A percentile compares a stretch with the other conserved stretches of the same genome.
Evolutionary conservation across 306 rosid genomes (phyloP).

Genomic region (Trifolium pratense): DNA sequence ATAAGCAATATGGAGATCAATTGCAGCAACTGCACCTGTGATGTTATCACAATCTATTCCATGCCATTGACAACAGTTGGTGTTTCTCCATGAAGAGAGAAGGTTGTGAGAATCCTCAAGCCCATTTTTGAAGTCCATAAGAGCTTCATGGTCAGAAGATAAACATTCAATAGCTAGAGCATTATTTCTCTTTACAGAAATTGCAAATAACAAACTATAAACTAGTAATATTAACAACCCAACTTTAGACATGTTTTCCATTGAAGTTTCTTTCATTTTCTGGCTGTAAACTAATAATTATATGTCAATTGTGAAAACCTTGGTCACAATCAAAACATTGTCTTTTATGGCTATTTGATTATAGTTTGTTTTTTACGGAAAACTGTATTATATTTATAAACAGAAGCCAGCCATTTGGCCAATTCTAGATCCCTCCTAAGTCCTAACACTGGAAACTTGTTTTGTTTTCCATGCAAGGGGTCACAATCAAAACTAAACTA

Average conservation of each 20-base stretch:
- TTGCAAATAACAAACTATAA: neutral
- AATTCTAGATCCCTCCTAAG: too few species aligned
- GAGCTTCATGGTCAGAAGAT: conserved; percentile 44
- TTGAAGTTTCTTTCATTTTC: conserved; percentile 18
- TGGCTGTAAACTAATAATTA: neutral
- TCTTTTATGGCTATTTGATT: too few species aligned
- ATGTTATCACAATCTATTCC: conserved; percentile 47
- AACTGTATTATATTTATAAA: too few species aligned
- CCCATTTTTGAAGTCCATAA: conserved; percentile 52
- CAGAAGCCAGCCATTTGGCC: too few species aligned
- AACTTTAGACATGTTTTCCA: conserved; percentile 30
- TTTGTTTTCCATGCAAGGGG: too few species aligned
- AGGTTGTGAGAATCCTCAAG: conserved; percentile 44
- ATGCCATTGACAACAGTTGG: conserved; percentile 52
- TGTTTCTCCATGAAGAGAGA: conserved; percentile 50
- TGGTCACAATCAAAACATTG: too few species aligned
- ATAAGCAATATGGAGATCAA: conserved; percentile 50
- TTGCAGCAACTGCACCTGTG: conserved; percentile 47
- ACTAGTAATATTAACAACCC: conserved; percentile 17
- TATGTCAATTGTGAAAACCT: neutral
- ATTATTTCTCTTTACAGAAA: neutral
- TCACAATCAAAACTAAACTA: too few species aligned
- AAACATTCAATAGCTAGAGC: conserved; percentile 32
- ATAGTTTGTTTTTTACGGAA: too few species aligned
- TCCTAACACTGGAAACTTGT: too few species aligned